Evolutionary conservation across 2,329 filamentous ascomycete species (phyloP).

Genomic region (Emmonsia crescens): DNA sequence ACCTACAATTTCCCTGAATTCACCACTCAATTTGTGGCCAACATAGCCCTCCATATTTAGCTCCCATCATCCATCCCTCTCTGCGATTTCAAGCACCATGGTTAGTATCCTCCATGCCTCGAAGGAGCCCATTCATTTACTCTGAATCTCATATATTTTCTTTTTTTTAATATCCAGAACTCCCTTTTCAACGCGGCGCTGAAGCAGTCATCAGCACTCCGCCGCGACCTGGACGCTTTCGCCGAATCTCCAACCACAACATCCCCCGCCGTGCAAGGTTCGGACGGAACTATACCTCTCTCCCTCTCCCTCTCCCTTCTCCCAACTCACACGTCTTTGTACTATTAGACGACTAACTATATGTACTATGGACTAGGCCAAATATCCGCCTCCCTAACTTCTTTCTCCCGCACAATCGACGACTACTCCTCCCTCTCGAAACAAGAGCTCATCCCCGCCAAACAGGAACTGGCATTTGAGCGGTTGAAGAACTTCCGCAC

Average conservation of each 20-base stretch:
- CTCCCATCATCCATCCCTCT: neutral
- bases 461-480: slow-evolving; percentile 82
- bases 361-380: slow-evolving; percentile 44
- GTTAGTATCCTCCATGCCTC: neutral
- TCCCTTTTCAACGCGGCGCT: slow-evolving; percentile 76
- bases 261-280: slow-evolving; percentile 52
- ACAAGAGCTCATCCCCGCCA: slow-evolving; percentile 79
- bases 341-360: slow-evolving; percentile 17
- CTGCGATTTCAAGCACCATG: neutral
- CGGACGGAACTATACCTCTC: neutral
- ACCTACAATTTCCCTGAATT: neutral
- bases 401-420: slow-evolving; percentile 82
- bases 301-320: neutral
- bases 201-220: slow-evolving; percentile 71
- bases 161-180: slow-evolving; percentile 44
- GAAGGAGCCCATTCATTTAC: neutral
- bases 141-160: neutral
- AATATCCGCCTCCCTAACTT: slow-evolving; percentile 65
- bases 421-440: slow-evolving; percentile 79
- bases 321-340: neutral
- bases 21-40: neutral
- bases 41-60: too few relatives aligned
- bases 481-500: slow-evolving; percentile 73
- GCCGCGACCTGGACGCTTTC: slow-evolving; percentile 63
- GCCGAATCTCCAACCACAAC: slow-evolving; percentile 47